These are phyloP conservation scores for Gypsophila paniculata DNA, from an alignment of 179 eudicot species.

Conservation along the genomic window DNA sequence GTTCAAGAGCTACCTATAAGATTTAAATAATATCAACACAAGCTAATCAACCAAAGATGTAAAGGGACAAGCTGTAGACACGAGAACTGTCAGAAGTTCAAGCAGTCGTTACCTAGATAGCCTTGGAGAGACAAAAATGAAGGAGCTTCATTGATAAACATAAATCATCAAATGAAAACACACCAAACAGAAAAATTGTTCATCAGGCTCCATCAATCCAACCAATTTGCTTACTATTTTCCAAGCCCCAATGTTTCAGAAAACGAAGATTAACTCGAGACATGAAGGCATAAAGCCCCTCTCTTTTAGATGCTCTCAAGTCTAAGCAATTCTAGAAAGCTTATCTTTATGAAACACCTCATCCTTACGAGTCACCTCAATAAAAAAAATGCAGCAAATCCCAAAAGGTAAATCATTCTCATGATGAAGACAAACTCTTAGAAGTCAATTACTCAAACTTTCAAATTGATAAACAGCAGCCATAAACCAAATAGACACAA, in stretches of 20 bases:
- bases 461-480: conserved; percentile 14
- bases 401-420: conserved; percentile 18
- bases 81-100: not conserved
- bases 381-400: conserved; percentile 8
- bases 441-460: conserved; percentile 15
- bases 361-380: conserved; percentile 24
- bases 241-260: not conserved
- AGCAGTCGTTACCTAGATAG: not conserved
- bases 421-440: conserved; percentile 14
- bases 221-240: not conserved
- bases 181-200: not conserved
- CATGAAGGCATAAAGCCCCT: not conserved
- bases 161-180: not conserved
- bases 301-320: not conserved
- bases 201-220: not conserved
- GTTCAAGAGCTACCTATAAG: too few relatives aligned
- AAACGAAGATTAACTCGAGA: not conserved
- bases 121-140: not conserved
- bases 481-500: conserved; percentile 11
- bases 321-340: not conserved
- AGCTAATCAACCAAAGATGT: not conserved
- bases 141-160: not conserved
- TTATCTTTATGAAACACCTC: not conserved
- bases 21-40: not conserved
- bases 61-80: too few relatives aligned